Evolutionary conservation across 2,329 filamentous ascomycete species (phyloP).

Genomic region (Torrubiella hemipterigena): DNA sequence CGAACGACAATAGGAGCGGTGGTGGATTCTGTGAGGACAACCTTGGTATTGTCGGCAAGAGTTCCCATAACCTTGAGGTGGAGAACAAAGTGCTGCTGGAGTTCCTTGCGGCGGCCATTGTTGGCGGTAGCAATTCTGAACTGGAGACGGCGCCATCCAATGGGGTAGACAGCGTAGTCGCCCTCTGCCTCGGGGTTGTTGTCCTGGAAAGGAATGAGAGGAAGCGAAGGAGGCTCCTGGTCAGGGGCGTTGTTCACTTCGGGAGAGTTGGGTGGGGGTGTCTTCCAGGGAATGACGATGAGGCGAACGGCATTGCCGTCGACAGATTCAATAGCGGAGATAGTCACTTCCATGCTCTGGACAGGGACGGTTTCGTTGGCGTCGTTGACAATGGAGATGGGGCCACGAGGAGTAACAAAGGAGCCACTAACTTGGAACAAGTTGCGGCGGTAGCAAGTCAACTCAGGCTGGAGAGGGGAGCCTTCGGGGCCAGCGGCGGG

Average conservation of each 20-base stretch:
- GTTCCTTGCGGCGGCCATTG: conserved; percentile 85
- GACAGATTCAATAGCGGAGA: conserved; percentile 89
- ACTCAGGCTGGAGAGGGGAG: conserved; percentile 55
- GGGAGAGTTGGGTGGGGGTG: conserved; percentile 68
- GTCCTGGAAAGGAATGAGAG: conserved; percentile 57
- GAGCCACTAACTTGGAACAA: conserved; percentile 92
- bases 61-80: conserved; percentile 78
- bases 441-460: conserved; percentile 93
- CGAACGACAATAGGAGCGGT: conserved; percentile 90
- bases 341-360: conserved; percentile 69
- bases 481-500: conserved; percentile 50
- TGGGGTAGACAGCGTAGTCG: conserved; percentile 81
- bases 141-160: conserved; percentile 87
- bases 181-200: conserved; percentile 50
- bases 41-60: conserved; percentile 69
- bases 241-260: conserved; percentile 54
- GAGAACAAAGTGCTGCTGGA: conserved; percentile 92
- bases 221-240: conserved; percentile 76
- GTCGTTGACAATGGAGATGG: conserved; percentile 72
- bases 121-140: conserved; percentile 93
- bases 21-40: conserved; percentile 69
- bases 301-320: conserved; percentile 86
- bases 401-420: conserved; percentile 65
- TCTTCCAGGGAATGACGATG: conserved; percentile 97
- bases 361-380: conserved; percentile 76